These are phyloP conservation scores for Tuber microsphaerosporum DNA, from an alignment of 495 filamentous ascomycete species.

Conservation along the genomic window DNA sequence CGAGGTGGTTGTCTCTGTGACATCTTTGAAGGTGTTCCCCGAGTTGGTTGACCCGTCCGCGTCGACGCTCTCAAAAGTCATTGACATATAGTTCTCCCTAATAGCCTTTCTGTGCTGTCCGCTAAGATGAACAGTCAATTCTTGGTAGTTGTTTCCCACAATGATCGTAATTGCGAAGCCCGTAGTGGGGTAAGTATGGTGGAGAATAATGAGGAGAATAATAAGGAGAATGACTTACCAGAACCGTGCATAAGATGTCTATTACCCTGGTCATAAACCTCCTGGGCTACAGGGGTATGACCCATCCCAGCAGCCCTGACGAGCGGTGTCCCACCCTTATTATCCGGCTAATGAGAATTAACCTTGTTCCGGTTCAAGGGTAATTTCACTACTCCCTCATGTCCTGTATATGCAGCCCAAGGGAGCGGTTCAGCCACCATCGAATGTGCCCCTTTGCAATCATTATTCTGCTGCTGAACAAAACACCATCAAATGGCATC, in stretches of 20 bases:
- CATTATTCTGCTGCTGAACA: no score
- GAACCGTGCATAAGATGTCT: constrained; percentile 98
- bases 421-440: no score
- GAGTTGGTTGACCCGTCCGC: constrained; percentile 88
- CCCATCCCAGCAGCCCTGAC: no score
- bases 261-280: constrained; percentile 97
- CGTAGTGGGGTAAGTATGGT: constrained; percentile 37
- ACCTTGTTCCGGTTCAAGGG: no score
- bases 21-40: constrained; percentile 98
- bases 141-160: constrained; percentile 98
- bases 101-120: constrained; percentile 94
- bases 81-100: constrained; percentile 96
- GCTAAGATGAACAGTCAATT: constrained; percentile 96
- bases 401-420: no score
- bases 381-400: no score
- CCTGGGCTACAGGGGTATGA: constrained; percentile 83
- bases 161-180: constrained; percentile 95
- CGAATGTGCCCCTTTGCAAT: no score
- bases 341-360: no score
- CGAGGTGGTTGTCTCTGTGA: constrained; percentile 79
- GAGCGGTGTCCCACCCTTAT: no score
- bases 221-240: constrained; percentile 53
- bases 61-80: constrained; percentile 96
- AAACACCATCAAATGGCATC: no score
- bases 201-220: not conserved